Percentiles rank a stretch among this genome's conserved stretches.
Evolutionary conservation across 108 stramenopile species (phyloP).

Genomic region (Epithemia pelagica): DNA sequence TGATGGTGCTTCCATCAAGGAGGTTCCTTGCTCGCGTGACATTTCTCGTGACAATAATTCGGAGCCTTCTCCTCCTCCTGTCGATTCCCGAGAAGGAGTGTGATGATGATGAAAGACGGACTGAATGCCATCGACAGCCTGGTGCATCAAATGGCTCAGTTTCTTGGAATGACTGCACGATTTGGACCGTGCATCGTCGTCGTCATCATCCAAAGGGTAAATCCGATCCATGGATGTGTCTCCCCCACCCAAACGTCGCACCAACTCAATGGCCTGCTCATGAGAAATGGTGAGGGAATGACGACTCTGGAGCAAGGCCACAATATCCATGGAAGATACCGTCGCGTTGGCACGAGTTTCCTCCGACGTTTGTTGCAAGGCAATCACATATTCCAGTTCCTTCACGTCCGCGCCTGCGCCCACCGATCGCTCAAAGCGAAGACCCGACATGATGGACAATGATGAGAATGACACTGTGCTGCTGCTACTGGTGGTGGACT

Average conservation of each 20-base stretch:
- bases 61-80: neutral
- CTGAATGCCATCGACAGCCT: neutral
- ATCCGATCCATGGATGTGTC: no score
- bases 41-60: neutral
- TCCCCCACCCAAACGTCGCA: neutral
- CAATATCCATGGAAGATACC: conserved; percentile 3
- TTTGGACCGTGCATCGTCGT: no score
- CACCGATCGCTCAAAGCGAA: conserved; percentile 6
- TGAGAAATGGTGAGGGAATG: conserved; percentile 3
- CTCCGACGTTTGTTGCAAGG: conserved; percentile 25
- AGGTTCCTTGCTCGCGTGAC: neutral
- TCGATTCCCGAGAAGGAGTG: no score
- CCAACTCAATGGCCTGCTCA: conserved; percentile 1
- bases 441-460: conserved; percentile 1
- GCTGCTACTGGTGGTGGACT: no score
- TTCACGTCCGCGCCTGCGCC: conserved; percentile 49
- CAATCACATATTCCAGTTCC: conserved; percentile 56
- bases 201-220: no score
- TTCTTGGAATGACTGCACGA: no score
- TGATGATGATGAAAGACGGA: neutral
- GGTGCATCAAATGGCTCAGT: neutral
- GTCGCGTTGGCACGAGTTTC: conserved; percentile 4
- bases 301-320: conserved; percentile 1
- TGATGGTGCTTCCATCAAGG: no score
- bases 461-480: neutral